Conservation (phyloP, 768 basidiomycete species). For the Pisolithus albus region DNA sequence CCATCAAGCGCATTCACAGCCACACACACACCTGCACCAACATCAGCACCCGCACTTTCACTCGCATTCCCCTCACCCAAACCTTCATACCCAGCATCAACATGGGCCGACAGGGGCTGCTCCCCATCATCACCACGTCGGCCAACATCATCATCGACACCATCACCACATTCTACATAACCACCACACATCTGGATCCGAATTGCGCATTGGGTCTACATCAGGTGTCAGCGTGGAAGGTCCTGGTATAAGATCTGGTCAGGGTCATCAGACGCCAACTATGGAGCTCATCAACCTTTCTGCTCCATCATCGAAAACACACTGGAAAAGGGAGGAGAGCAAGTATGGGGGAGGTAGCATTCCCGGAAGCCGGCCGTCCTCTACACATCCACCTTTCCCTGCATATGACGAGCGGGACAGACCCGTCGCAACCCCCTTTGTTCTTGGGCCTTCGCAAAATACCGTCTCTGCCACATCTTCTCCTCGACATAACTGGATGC, state of each 20-base stretch:
- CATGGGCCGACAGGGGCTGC: conserved; percentile 23
- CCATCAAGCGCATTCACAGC: conserved; percentile 21
- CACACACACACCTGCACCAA: conserved; percentile 23
- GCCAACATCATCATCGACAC: conserved; percentile 39
- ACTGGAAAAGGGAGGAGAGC: conserved; percentile 35
- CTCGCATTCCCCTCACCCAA: conserved; percentile 24
- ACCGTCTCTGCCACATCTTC: conserved; percentile 33
- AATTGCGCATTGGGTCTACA: conserved; percentile 15
- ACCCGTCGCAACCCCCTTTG: conserved; percentile 48
- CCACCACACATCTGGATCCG: conserved; percentile 34
- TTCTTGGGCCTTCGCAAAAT: conserved; percentile 41
- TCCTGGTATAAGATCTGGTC: conserved; percentile 26
- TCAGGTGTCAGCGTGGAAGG: conserved; percentile 21
- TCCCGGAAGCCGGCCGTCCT: conserved; percentile 33
- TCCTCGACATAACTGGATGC: conserved; percentile 35
- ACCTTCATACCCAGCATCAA: conserved; percentile 28
- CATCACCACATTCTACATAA: conserved; percentile 44
- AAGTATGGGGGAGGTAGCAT: conserved; percentile 21
- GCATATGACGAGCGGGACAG: conserved; percentile 36
- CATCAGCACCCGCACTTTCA: conserved; percentile 24
- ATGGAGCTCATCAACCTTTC: conserved; percentile 49
- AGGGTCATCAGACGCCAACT: conserved; percentile 31
- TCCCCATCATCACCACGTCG: conserved; percentile 19
- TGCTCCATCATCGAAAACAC: conserved; percentile 24
- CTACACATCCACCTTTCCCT: conserved; percentile 30